These are phyloP conservation scores for Pseudocercospora crystallina DNA, from an alignment of 2,329 filamentous ascomycete genomes.

Conservation along the genomic window DNA sequence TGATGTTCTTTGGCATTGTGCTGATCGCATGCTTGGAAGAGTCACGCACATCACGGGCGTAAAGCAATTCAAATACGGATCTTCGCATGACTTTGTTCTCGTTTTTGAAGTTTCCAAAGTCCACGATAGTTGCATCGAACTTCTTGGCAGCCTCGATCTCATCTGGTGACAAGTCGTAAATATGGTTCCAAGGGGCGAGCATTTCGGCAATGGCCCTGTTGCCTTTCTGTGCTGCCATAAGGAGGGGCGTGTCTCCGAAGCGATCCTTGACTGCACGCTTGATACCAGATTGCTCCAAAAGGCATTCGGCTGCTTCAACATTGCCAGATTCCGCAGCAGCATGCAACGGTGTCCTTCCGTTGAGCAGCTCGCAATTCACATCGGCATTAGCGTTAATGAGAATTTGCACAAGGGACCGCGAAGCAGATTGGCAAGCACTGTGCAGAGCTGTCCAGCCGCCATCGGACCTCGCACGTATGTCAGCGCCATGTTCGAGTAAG, in stretches of 20 bases:
- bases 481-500: constrained; percentile 89
- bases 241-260: constrained; percentile 46
- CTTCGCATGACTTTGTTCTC: constrained; percentile 27
- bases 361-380: constrained; percentile 27
- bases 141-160: constrained; percentile 24
- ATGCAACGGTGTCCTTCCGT: constrained; percentile 29
- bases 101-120: constrained; percentile 29
- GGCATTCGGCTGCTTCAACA: constrained; percentile 21
- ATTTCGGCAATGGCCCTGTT: constrained; percentile 43
- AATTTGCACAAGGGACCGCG: constrained; percentile 19
- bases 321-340: constrained; percentile 31
- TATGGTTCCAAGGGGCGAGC: constrained; percentile 43
- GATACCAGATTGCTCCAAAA: constrained; percentile 29
- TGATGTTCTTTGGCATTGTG: constrained; percentile 42
- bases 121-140: constrained; percentile 25
- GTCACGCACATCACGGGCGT: constrained; percentile 19
- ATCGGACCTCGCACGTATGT: constrained; percentile 84
- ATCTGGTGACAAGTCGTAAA: constrained; percentile 21
- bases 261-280: constrained; percentile 41
- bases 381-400: constrained; percentile 27
- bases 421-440: constrained; percentile 24
- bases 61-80: constrained; percentile 26
- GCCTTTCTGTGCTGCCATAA: constrained; percentile 43
- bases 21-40: constrained; percentile 22
- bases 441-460: constrained; percentile 91